These are phyloP conservation scores for Ustilago shanxiensis DNA, from an alignment of 1,284 basidiomycete genomes.

Conservation along the genomic window DNA sequence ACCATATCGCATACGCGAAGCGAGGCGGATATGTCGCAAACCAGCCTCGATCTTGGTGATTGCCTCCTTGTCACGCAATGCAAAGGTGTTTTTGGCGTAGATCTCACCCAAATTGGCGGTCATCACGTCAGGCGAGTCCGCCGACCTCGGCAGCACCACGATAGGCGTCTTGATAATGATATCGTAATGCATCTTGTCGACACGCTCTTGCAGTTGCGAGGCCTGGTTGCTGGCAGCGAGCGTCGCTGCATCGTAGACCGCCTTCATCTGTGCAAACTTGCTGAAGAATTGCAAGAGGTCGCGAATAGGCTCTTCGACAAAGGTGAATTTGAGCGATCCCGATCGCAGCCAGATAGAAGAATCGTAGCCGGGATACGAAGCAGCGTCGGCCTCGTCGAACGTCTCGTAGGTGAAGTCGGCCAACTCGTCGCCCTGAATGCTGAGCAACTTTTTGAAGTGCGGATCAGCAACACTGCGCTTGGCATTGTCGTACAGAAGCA, in stretches of 20 bases:
- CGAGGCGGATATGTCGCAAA: slow-evolving; percentile 85
- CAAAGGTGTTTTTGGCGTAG: slow-evolving; percentile 82
- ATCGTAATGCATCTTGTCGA: slow-evolving; percentile 87
- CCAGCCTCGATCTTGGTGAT: slow-evolving; percentile 77
- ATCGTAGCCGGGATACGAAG: slow-evolving; percentile 84
- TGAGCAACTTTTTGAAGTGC: slow-evolving; percentile 85
- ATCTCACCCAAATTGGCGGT: slow-evolving; percentile 91
- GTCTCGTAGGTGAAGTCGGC: slow-evolving; percentile 97
- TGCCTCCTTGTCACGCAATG: slow-evolving; percentile 69
- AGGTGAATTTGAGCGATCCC: slow-evolving; percentile 91
- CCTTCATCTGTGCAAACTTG: slow-evolving; percentile 82
- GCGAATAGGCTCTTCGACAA: slow-evolving; percentile 87
- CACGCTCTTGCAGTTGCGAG: slow-evolving; percentile 75
- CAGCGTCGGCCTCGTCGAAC: slow-evolving; percentile 76
- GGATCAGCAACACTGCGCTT: slow-evolving; percentile 74
- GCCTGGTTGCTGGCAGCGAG: slow-evolving; percentile 92
- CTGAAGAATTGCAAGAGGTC: slow-evolving; percentile 86
- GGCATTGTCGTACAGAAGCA: slow-evolving; percentile 85
- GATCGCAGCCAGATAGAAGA: slow-evolving; percentile 86
- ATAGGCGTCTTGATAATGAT: slow-evolving; percentile 93
- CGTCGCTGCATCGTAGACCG: slow-evolving; percentile 93
- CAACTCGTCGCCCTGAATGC: slow-evolving; percentile 94
- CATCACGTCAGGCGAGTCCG: slow-evolving; percentile 79
- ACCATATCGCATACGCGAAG: slow-evolving; percentile 56
- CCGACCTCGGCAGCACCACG: slow-evolving; percentile 85